Base-by-base conservation (phyloP, 2,329 filamentous ascomycete genomes). In the Ramularia collo-cygni region DNA sequence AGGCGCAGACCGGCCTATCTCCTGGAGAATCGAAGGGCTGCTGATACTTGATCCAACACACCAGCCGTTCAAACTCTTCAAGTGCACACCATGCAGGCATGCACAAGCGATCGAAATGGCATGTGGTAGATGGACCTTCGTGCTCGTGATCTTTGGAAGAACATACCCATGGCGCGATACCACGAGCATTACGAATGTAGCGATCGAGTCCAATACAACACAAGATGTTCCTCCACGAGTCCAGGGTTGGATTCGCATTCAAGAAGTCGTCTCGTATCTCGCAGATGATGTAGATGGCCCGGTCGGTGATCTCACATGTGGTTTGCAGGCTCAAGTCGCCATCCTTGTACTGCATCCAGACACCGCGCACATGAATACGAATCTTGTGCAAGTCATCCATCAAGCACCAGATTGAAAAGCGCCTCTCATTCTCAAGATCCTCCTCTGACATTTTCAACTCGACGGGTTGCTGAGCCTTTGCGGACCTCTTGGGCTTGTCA, bases 61-160 rank as follows among this genome's bases (percentile, higher is more conserved):
- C 13, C 10, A 38, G 26, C 10, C 30, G 26, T 21, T 7, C 13
- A 17, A 30, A 24, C 8, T 38, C 26, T 7, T 15, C 13, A 27
- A 30, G 10, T 5, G 35, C 35, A 15, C 35, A 29, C 26, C 35
- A 38, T 28, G 35, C 35, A 14, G 35, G 27, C 35, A 38, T 38
- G 16, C 28, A 12, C 13, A 38, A 18, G 6, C 21, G 21, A 24
- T 24, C 21, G 6, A 10, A 24, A 10, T 24, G 21, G 21, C 21
- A 24, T 24, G 21, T 10, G 10, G 21, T 10, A 15, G 30, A 38
- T 29, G 28, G n/a, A 16, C 19, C 14, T 8, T 38, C 6, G 8
- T 38, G 6, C 3, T 19, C 26, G 17, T 12, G 10, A 37, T 9
- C 24, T 24, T 35, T 21, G 8, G 33, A 24, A n/a, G 14, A n/a